Evolutionary conservation across 108 stramenopile genomes (phyloP), one percentile per base, ranked within the genome.

Genomic region (Cyclotella kingstonii): DNA sequence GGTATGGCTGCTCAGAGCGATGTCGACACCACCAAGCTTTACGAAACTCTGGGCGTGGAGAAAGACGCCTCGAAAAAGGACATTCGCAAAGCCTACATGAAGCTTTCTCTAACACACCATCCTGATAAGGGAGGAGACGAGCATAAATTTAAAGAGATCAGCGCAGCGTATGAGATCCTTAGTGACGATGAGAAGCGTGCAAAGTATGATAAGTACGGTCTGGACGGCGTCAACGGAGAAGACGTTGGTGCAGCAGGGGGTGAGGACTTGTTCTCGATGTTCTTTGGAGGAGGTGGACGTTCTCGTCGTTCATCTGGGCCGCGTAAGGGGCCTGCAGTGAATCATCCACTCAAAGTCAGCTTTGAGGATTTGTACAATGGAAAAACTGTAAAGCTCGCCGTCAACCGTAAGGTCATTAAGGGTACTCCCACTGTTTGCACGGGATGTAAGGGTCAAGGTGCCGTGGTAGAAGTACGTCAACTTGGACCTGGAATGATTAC

Each of bases 351-450:
- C 55, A 87, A 86, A 56, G 94, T 94, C 15, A 78, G 84, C 27
- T 68, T 99, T 31, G 97, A 98, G 56, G 95, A 98, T 63, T 65
- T 98, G 6, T 99, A 91, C 86, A 95, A 90, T 51, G 98, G 98
- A 41, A 96, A 96, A 73, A 98, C 96, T 28, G 95, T 96, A 53
- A 92, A 92, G 51, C 53, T 97, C 7, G 85, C 84, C 11, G 81
- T 96, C 40, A 95, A 86, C 36, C 82, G 97, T 18, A 89, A 96
- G 64, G 84, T 95, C 47, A 91, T 95, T 45, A 80, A 90, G 25
- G 93, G 91, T 7, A 82, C 82, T 0, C 57, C 70, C 30, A 80
- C 77, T 33, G 63, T 64, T 50, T 98, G 97, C 46, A 50, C 49
- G 1, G 65, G 56, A 14, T 95, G 94, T 43, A 76, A 85, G 19